Evolutionary conservation across 1,284 basidiomycete genomes (phyloP).

Genomic region (Puccinia coronata): DNA sequence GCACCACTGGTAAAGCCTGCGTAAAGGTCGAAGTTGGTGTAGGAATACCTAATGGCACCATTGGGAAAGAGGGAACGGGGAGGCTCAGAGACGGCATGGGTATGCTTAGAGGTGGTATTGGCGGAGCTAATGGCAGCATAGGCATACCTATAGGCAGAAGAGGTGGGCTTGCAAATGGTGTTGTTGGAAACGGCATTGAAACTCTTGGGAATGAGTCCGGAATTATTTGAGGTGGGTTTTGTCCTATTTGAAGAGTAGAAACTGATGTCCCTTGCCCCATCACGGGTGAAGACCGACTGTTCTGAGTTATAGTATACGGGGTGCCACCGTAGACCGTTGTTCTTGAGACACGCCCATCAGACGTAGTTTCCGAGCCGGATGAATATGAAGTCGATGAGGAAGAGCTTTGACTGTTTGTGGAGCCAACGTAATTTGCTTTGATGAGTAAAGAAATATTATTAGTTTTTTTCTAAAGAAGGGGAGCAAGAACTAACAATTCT

Average conservation of each 20-base stretch:
- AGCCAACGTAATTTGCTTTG: neutral
- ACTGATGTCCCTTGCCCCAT: neutral
- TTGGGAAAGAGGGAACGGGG: neutral
- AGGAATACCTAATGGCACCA: neutral
- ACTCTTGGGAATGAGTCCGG: neutral
- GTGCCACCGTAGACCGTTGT: constrained; percentile 18
- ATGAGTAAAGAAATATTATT: neutral
- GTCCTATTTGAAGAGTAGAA: constrained; percentile 8
- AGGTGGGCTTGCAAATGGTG: neutral
- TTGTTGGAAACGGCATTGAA: neutral
- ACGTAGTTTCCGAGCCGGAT: constrained; percentile 8
- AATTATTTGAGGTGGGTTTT: constrained; percentile 19
- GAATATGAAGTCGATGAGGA: constrained; percentile 5
- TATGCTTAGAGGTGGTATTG: constrained; percentile 11
- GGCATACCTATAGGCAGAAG: constrained; percentile 12
- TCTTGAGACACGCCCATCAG: constrained; percentile 6
- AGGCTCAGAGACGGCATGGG: constrained; percentile 6
- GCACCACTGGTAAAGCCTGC: neutral
- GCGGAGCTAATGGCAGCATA: neutral
- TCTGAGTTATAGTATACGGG: constrained; percentile 22
- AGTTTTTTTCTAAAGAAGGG: neutral
- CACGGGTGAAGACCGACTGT: neutral
- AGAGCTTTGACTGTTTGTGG: neutral
- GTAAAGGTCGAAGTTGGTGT: neutral
- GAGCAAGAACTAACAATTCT: neutral